phyloP scores from a whole-genome alignment of 192 early-diverging fungal genomes.

The Oehlia diaphana region DNA sequence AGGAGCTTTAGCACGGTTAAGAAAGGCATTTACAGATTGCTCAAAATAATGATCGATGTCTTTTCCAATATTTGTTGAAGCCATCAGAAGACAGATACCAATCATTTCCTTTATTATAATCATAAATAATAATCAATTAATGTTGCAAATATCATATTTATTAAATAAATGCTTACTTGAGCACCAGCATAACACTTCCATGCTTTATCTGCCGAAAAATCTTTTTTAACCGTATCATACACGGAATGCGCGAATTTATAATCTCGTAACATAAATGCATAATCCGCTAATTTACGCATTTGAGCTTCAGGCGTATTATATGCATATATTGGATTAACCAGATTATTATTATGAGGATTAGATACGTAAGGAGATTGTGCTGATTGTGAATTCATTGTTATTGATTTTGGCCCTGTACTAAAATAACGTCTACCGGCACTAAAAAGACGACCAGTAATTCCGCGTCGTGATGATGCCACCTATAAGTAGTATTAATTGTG shows the following conservation, averaged over 20 bases:
- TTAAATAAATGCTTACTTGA: slow-evolving; percentile 41
- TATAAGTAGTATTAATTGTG: neutral
- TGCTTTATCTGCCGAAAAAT: slow-evolving; percentile 78
- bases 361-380: slow-evolving; percentile 37
- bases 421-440: slow-evolving; percentile 84
- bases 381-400: slow-evolving; percentile 42
- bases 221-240: slow-evolving; percentile 87
- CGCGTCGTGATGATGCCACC: slow-evolving; percentile 81
- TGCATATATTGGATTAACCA: slow-evolving; percentile 49
- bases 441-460: slow-evolving; percentile 87
- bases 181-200: slow-evolving; percentile 77
- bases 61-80: slow-evolving; percentile 46
- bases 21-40: slow-evolving; percentile 72
- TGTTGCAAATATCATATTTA: neutral
- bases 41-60: slow-evolving; percentile 68
- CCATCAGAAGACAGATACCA: slow-evolving; percentile 77
- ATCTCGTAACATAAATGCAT: slow-evolving; percentile 95
- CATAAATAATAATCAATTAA: neutral
- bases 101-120: slow-evolving; percentile 75
- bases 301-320: slow-evolving; percentile 86
- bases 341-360: slow-evolving; percentile 37
- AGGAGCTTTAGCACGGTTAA: slow-evolving; percentile 53
- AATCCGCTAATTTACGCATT: slow-evolving; percentile 92
- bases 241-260: slow-evolving; percentile 85
- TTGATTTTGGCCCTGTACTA: slow-evolving; percentile 54